phyloP scores from a whole-genome alignment of 1,284 basidiomycete genomes.

The Microbotryum lychnidis-dioicae region DNA sequence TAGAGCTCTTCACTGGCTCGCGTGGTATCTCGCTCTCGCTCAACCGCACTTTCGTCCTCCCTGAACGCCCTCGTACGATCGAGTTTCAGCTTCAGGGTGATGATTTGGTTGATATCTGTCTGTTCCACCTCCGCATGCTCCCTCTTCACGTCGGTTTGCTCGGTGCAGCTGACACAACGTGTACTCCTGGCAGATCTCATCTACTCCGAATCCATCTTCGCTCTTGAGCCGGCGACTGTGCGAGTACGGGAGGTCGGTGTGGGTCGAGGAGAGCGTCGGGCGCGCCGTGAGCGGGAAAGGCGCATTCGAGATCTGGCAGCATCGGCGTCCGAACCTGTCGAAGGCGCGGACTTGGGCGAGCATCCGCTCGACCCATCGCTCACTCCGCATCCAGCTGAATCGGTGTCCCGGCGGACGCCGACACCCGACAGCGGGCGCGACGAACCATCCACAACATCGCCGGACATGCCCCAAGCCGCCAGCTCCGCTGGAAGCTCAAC shows the following conservation, averaged over 20 bases:
- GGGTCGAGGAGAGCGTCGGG: constrained; percentile 70
- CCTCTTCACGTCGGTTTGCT: not conserved
- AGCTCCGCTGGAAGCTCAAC: not conserved
- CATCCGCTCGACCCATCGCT: too few species aligned
- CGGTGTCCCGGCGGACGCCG: not conserved
- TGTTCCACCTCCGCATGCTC: not conserved
- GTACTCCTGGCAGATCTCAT: constrained; percentile 46
- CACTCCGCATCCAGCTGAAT: constrained; percentile 16
- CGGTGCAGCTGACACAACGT: not conserved
- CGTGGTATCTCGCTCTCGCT: constrained; percentile 35
- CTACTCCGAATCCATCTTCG: constrained; percentile 79
- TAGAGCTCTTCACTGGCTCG: constrained; percentile 65
- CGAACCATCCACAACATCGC: not conserved
- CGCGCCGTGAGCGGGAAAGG: constrained; percentile 63
- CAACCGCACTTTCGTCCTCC: constrained; percentile 70
- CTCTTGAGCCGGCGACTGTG: constrained; percentile 77
- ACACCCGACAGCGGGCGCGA: not conserved
- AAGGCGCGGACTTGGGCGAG: too few species aligned
- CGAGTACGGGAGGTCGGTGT: constrained; percentile 81
- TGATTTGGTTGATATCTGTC: constrained; percentile 60
- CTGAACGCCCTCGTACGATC: constrained; percentile 71
- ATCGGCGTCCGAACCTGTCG: too few species aligned
- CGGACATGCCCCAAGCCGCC: not conserved
- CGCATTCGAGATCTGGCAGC: constrained; percentile 47
- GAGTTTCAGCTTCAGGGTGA: constrained; percentile 80